Conservation (phyloP, 192 early-diverging fungal species). For the Funneliformis geosporum region DNA sequence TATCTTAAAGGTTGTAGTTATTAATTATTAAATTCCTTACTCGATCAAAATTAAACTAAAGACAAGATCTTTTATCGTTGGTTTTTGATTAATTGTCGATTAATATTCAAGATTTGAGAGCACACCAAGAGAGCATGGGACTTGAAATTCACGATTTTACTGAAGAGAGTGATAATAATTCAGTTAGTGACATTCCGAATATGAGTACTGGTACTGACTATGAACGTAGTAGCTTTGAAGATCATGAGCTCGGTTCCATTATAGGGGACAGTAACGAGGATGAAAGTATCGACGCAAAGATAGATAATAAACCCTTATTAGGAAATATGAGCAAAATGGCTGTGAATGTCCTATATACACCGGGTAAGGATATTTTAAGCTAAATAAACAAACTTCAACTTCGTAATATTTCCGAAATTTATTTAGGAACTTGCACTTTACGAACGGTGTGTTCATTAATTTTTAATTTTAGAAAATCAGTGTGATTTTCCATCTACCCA, state of each 20-base stretch:
- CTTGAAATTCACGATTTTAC: not conserved
- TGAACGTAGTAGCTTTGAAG: not conserved
- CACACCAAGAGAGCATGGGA: not conserved
- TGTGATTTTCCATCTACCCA: constrained; percentile 11
- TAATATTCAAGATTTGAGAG: not conserved
- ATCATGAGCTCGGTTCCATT: not conserved
- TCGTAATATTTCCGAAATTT: too few species aligned
- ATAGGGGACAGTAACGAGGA: not conserved
- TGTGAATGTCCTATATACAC: not conserved
- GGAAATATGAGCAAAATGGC: not conserved
- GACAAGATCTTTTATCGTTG: not conserved
- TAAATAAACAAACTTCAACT: too few species aligned
- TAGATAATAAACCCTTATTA: constrained; percentile 3
- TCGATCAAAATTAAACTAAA: not conserved
- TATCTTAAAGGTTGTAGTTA: not conserved
- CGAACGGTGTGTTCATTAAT: too few species aligned
- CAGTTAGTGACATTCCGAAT: not conserved
- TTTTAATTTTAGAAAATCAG: not conserved
- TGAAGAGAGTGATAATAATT: not conserved
- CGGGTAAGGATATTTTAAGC: not conserved
- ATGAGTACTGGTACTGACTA: not conserved
- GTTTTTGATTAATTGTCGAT: not conserved
- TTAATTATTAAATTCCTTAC: not conserved
- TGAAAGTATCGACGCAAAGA: not conserved
- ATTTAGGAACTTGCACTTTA: too few species aligned